Base-by-base conservation (phyloP, 169 alveolate species). In the Haemoproteus tartakovskyi region DNA sequence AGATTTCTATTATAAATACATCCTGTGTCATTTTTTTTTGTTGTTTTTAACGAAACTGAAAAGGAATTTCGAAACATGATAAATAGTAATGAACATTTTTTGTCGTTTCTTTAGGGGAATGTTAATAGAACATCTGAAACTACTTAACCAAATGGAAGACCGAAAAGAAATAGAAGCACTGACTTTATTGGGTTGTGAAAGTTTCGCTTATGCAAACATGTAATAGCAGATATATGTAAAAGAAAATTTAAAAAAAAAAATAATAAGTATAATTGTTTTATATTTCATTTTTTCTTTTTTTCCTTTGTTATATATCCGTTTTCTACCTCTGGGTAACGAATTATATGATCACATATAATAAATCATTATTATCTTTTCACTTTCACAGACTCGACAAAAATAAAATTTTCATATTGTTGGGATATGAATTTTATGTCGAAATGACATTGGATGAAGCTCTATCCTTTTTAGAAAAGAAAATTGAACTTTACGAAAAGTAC, bases 361-460 rank as follows among this genome's bases (percentile, higher is more conserved):
- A n/a, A n/a, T n/a, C n/a, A n/a, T n/a, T n/a, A n/a, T 46, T 47
- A 2, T 36, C 26, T 57, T 18, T 57, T 61, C 16, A 30, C 46
- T 52, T 62, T 18, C 12, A 22, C 26, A 67, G 82, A 48, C 19
- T 67, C 27, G 62, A 67, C 38, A 67, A 67, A 47, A 67, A 78
- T 22, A 59, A 51, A 27, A 67, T 87, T 54, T 78, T 87, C 47
- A 79, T 87, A 26, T 62, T 74, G 45, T 62, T 87, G 41, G 91
- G 91, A 4, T 81, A 87, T 38, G 89, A 87, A 51, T 81, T 87
- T 52, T 74, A 87, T 51, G 27, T 87, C 30, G 91, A 57, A 30
- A 87, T 87, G 91, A 48, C 78, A n/a, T 80, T 48, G 19, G 86
- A 81, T 26, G 89, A 80, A 40, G 91, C 91, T n/a, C 67, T 57